A percentile compares a stretch with the other conserved stretches of the same genome.
These are phyloP conservation scores for Scedosporium boydii DNA, from an alignment of 2,329 filamentous ascomycete species.

Conservation along the genomic window DNA sequence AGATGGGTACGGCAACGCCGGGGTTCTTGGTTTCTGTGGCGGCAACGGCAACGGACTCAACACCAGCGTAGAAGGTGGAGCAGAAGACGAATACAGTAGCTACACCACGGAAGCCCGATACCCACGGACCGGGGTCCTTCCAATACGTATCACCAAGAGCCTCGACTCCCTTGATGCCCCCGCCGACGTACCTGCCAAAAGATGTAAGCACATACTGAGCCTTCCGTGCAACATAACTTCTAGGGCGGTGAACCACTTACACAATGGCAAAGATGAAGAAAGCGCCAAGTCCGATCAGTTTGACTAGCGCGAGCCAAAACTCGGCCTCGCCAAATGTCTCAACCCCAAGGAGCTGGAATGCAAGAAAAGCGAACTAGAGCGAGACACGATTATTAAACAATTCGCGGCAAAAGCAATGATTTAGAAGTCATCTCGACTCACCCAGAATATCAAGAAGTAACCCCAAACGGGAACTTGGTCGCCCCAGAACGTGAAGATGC, in stretches of 20 bases:
- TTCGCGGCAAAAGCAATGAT: background rate
- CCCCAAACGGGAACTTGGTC: conserved; percentile 53
- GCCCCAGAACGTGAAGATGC: conserved; percentile 57
- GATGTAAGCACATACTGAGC: background rate
- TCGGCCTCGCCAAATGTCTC: conserved; percentile 70
- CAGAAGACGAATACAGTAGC: conserved; percentile 60
- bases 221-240: too few relatives aligned
- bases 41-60: conserved; percentile 53
- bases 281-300: conserved; percentile 58
- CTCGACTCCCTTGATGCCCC: conserved; percentile 50
- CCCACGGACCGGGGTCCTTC: conserved; percentile 61
- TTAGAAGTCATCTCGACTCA: conserved; percentile 18
- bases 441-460: conserved; percentile 67
- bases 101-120: conserved; percentile 56
- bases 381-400: background rate
- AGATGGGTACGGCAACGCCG: conserved; percentile 42
- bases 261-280: conserved; percentile 68
- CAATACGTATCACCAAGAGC: conserved; percentile 62
- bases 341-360: conserved; percentile 62
- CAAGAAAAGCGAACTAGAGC: conserved; percentile 44
- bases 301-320: conserved; percentile 68
- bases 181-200: conserved; percentile 46
- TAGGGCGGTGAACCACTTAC: conserved; percentile 17
- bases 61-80: conserved; percentile 62
- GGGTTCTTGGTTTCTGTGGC: conserved; percentile 53